phyloP scores from a whole-genome alignment of 306 rosid genomes.

The Pachyrhizus erosus region DNA sequence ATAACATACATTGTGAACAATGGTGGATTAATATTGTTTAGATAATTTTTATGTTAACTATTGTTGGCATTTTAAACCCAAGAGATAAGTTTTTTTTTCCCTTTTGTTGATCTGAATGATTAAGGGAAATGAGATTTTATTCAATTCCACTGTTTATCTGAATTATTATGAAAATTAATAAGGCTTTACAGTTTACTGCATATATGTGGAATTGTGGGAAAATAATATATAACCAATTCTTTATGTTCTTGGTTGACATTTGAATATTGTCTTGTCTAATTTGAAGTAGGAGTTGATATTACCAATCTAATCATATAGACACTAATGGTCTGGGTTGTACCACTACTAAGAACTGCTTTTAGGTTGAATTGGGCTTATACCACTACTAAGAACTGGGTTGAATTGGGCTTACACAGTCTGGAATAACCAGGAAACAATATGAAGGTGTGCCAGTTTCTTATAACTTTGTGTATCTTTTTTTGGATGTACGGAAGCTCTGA shows the following conservation, averaged over 20 bases:
- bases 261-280: neutral
- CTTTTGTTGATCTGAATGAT: neutral
- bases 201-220: neutral
- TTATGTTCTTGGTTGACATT: neutral
- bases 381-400: neutral
- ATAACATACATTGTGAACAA: neutral
- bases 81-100: neutral
- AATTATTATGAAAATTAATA: no score
- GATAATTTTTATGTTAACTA: neutral
- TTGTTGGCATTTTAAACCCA: neutral
- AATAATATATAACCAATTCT: neutral
- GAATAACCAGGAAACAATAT: neutral
- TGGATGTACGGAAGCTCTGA: conserved; percentile 4
- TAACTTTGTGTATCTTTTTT: neutral
- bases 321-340: neutral
- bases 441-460: neutral
- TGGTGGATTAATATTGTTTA: neutral
- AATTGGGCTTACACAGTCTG: neutral
- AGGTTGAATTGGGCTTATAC: neutral
- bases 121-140: neutral
- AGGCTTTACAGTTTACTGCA: neutral
- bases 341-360: neutral
- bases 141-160: no score
- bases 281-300: neutral
- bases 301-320: neutral